Evolutionary conservation across 768 basidiomycete genomes (phyloP).

Genomic region (Royoungia palumana): DNA sequence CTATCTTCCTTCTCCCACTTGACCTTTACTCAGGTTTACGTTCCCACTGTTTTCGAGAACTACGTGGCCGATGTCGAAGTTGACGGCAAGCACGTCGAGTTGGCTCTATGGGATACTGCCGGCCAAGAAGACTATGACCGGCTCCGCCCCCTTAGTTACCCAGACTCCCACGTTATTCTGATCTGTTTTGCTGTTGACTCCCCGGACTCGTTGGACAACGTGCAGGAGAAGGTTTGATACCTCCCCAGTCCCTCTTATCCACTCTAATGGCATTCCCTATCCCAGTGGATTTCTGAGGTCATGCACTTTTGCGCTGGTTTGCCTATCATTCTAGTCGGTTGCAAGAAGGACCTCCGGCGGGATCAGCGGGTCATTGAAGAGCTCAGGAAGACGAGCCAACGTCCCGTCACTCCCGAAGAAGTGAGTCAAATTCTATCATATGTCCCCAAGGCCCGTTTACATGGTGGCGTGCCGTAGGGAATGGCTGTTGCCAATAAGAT

Average conservation of each 20-base stretch:
- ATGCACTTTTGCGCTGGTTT: slow-evolving; percentile 95
- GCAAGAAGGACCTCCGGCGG: slow-evolving; percentile 97
- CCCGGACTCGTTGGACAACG: slow-evolving; percentile 98
- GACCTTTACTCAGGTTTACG: slow-evolving; percentile 71
- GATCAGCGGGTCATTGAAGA: slow-evolving; percentile 93
- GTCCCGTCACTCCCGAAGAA: slow-evolving; percentile 93
- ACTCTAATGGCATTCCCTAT: slow-evolving; percentile 6
- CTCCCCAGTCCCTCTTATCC: slow-evolving; percentile 3
- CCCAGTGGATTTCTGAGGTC: slow-evolving; percentile 97
- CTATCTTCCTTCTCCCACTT: not conserved
- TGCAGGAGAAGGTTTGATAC: slow-evolving; percentile 91
- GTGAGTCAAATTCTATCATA: slow-evolving; percentile 37
- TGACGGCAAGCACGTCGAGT: slow-evolving; percentile 96
- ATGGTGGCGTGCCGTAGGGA: slow-evolving; percentile 51
- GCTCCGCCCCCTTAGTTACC: slow-evolving; percentile 95
- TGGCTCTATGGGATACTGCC: slow-evolving; percentile 99
- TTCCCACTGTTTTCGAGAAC: slow-evolving; percentile 99
- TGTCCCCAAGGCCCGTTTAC: not conserved
- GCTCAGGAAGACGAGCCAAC: slow-evolving; percentile 89
- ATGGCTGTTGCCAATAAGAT: slow-evolving; percentile 96
- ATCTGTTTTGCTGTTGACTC: slow-evolving; percentile 99
- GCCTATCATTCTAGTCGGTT: slow-evolving; percentile 96
- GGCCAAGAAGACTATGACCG: slow-evolving; percentile 99
- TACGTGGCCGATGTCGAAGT: slow-evolving; percentile 99
- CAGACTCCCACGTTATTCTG: slow-evolving; percentile 99